Conservation (phyloP, 2,329 filamentous ascomycete species). For the Xylaria sp. region DNA sequence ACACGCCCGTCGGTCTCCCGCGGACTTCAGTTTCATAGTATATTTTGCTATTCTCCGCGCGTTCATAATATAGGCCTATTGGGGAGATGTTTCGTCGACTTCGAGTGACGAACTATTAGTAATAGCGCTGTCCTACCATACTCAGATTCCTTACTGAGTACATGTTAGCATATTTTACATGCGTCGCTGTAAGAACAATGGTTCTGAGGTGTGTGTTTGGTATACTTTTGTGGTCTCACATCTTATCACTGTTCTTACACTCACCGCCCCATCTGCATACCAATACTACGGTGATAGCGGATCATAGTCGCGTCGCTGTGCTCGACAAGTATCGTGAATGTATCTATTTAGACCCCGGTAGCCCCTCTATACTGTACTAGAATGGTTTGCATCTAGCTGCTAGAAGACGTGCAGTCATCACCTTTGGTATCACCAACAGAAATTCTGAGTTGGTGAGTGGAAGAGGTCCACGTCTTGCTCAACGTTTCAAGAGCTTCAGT, state of each 20-base stretch:
- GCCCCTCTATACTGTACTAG: background rate
- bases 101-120: background rate
- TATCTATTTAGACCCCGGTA: background rate
- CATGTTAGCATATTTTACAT: slow-evolving; percentile 4
- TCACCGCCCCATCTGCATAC: slow-evolving; percentile 10
- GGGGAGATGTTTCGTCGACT: background rate
- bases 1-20: slow-evolving; percentile 6
- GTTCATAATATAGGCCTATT: background rate
- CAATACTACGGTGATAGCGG: slow-evolving; percentile 20
- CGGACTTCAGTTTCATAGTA: slow-evolving; percentile 10
- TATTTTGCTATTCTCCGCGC: slow-evolving; percentile 1
- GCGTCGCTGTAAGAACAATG: background rate
- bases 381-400: background rate
- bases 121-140: background rate
- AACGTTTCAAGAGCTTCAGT: no score
- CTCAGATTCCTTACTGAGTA: background rate
- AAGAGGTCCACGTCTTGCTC: background rate
- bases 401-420: background rate
- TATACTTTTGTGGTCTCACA: background rate
- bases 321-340: background rate
- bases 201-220: no score
- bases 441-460: background rate
- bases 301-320: slow-evolving; percentile 11
- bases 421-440: background rate
- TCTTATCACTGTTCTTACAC: slow-evolving; percentile 2